Percentiles rank a stretch among this genome's conserved stretches.
Evolutionary conservation across 163 green algal genomes (phyloP).

Genomic region (Scenedesmus sp.): DNA sequence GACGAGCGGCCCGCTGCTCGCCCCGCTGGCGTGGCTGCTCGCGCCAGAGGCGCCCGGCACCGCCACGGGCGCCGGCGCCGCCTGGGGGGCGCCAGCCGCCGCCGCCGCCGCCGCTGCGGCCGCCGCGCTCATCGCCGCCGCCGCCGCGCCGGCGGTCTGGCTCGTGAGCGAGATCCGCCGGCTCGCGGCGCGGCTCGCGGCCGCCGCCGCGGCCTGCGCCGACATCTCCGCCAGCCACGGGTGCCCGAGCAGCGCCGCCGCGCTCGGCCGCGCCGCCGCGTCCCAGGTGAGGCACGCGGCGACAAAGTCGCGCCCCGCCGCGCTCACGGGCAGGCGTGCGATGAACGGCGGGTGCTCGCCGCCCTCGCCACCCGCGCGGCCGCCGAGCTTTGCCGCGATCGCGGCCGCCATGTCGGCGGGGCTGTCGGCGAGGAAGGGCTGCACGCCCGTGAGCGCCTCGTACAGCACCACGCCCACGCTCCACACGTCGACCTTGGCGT

Average conservation of each 20-base stretch:
- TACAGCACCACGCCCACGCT: constrained; percentile 74
- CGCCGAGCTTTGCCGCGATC: constrained; percentile 38
- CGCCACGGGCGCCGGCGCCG: neutral
- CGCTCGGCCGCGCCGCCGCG: constrained; percentile 3
- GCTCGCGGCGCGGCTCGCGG: neutral
- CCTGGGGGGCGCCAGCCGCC: neutral
- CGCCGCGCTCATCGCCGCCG: neutral
- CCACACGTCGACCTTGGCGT: constrained; percentile 75
- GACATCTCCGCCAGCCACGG: constrained; percentile 28
- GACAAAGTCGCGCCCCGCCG: constrained; percentile 71
- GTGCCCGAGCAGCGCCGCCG: constrained; percentile 42
- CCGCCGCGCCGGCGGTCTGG: neutral
- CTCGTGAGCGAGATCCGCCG: neutral
- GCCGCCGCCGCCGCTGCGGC: neutral
- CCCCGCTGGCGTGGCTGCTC: neutral
- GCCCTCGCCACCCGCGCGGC: neutral
- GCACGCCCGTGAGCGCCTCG: constrained; percentile 60
- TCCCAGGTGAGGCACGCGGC: constrained; percentile 60
- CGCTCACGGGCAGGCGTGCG: constrained; percentile 52
- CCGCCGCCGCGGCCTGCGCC: constrained; percentile 2
- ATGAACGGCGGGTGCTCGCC: constrained; percentile 48
- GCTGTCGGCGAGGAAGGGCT: constrained; percentile 64
- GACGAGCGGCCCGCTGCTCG: neutral
- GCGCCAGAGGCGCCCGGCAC: neutral
- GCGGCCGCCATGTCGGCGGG: constrained; percentile 48